These are phyloP conservation scores for Dioscorea dumetorum DNA, from an alignment of 106 monocot genomes.

Conservation along the genomic window DNA sequence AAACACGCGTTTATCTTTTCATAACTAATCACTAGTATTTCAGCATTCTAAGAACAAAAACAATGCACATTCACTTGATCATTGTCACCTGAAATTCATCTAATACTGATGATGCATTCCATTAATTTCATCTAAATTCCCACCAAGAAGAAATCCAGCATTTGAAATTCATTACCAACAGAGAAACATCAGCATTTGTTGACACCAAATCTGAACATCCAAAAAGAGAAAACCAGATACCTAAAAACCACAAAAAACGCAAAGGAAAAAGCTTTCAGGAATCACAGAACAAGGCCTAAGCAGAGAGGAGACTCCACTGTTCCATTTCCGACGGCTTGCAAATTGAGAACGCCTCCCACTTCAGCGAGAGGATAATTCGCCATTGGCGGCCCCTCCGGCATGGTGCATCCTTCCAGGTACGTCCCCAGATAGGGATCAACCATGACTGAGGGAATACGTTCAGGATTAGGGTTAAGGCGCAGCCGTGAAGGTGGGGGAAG, in stretches of 20 bases:
- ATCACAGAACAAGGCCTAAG: neutral
- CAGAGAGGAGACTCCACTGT: neutral
- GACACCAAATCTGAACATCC: too few species aligned
- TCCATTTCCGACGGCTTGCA: neutral
- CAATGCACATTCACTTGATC: constrained; percentile 26
- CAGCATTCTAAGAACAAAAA: too few species aligned
- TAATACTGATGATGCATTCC: too few species aligned
- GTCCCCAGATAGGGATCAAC: neutral
- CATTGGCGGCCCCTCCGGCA: neutral
- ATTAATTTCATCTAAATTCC: too few species aligned
- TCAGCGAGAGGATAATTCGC: neutral
- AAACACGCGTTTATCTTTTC: too few species aligned
- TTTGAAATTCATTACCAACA: too few species aligned
- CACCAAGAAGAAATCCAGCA: too few species aligned
- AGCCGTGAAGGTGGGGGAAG: neutral
- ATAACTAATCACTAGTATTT: too few species aligned
- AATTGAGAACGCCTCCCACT: neutral
- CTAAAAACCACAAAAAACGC: too few species aligned
- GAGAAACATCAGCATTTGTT: too few species aligned
- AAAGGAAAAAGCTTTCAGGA: neutral
- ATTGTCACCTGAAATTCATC: too few species aligned
- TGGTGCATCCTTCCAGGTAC: neutral
- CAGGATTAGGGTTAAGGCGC: neutral
- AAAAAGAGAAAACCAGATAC: too few species aligned
- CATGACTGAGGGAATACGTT: neutral